A percentile compares a stretch with the other conserved stretches of the same genome.
These are phyloP conservation scores for Boehmeria nivea DNA, from an alignment of 306 rosid species.

Conservation along the genomic window DNA sequence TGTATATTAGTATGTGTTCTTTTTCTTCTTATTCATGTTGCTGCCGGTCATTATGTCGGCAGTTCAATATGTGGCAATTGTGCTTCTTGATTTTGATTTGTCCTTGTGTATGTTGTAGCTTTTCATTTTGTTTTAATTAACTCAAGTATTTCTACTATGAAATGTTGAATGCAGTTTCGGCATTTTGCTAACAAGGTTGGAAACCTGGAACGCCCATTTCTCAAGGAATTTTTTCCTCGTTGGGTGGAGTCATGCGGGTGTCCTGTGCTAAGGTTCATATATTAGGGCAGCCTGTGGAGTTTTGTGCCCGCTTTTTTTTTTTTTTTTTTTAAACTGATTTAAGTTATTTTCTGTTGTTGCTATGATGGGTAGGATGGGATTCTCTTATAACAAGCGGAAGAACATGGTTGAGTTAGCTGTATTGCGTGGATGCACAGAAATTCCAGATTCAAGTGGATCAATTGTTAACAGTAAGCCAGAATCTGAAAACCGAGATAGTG, in stretches of 20 bases:
- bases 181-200: constrained; percentile 96
- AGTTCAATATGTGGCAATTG: not conserved
- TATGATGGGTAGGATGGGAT: constrained; percentile 61
- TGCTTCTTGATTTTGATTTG: not conserved
- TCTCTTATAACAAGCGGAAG: constrained; percentile 89
- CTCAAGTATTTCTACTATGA: not conserved
- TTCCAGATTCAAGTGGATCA: constrained; percentile 48
- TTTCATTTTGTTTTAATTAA: not conserved
- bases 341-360: constrained; percentile 29
- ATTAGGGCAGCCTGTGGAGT: constrained; percentile 6
- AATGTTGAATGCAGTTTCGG: constrained; percentile 69
- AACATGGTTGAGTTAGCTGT: constrained; percentile 95
- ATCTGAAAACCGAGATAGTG: constrained; percentile 70
- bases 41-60: not conserved
- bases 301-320: constrained; percentile 5
- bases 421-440: constrained; percentile 78
- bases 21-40: too few relatives aligned
- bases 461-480: constrained; percentile 49
- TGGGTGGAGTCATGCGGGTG: constrained; percentile 96
- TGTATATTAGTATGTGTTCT: not conserved
- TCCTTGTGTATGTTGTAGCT: not conserved
- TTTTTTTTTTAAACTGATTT: constrained; percentile 20
- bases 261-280: constrained; percentile 70
- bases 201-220: constrained; percentile 98
- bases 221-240: constrained; percentile 94